A percentile compares a stretch with the other conserved stretches of the same genome.
Conservation (phyloP, 2,329 filamentous ascomycete species). For the Beauveria pseudobassiana region DNA sequence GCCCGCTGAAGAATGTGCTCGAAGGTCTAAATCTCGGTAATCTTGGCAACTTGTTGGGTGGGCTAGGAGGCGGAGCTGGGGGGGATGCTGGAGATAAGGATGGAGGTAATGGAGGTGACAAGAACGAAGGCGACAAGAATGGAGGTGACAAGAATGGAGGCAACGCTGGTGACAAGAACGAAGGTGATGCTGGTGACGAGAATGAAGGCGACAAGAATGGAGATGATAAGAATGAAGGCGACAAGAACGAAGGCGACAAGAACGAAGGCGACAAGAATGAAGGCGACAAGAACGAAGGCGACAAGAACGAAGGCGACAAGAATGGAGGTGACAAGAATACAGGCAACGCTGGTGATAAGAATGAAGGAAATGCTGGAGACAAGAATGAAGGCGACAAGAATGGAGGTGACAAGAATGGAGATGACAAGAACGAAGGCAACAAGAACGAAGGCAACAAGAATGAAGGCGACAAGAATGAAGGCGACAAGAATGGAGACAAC, state of each 20-base stretch:
- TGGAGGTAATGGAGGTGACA: neutral
- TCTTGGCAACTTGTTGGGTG: neutral
- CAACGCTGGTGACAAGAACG: too few relatives aligned
- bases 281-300: neutral
- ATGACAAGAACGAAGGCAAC: neutral
- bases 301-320: neutral
- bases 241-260: neutral
- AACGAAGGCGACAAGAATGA: too few relatives aligned
- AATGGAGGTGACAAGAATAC: neutral
- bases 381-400: neutral
- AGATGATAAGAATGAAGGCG: neutral
- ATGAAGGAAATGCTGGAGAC: too few relatives aligned
- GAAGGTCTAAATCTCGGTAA: neutral
- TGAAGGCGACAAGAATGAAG: neutral
- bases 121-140: neutral
- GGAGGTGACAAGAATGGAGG: neutral
- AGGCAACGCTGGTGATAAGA: neutral
- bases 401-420: neutral
- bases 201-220: neutral
- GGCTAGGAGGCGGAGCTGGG: neutral
- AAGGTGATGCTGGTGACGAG: neutral
- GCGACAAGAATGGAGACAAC: neutral
- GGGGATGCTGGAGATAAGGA: neutral
- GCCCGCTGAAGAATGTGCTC: neutral
- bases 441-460: neutral